Conservation (phyloP, 2,329 filamentous ascomycete genomes). For the Talaromyces sp. region DNA sequence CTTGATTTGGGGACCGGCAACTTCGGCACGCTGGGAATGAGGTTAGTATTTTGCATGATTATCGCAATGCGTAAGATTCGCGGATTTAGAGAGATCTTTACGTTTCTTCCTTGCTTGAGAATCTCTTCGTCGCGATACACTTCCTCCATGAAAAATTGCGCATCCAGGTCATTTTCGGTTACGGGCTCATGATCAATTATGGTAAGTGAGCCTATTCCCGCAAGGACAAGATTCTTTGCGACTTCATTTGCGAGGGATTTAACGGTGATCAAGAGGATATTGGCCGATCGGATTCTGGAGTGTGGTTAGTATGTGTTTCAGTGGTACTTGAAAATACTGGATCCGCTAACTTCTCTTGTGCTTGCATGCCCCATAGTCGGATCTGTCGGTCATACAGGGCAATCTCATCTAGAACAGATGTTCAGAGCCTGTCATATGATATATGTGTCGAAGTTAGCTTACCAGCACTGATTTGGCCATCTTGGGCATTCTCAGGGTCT, state of each 20-base stretch:
- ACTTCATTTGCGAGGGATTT: conserved; percentile 90
- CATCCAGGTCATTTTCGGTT: conserved; percentile 76
- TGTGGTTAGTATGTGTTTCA: conserved; percentile 6
- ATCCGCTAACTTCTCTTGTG: conserved; percentile 69
- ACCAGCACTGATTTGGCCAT: conserved; percentile 40
- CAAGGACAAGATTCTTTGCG: conserved; percentile 94
- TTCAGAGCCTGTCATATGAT: neutral
- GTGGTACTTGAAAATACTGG: neutral
- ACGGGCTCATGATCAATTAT: conserved; percentile 78
- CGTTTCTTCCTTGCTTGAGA: conserved; percentile 68
- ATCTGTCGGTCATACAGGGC: conserved; percentile 97
- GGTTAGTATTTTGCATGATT: neutral
- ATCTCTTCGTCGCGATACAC: conserved; percentile 46
- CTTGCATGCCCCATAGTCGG: conserved; percentile 92
- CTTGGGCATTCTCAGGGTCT: conserved; percentile 17
- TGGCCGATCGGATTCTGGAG: conserved; percentile 77
- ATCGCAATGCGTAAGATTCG: neutral
- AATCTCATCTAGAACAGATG: conserved; percentile 73
- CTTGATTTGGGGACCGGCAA: conserved; percentile 74
- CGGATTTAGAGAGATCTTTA: conserved; percentile 26
- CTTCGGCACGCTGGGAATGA: conserved; percentile 67
- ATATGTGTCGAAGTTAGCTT: neutral
- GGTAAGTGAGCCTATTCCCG: conserved; percentile 87
- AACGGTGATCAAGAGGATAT: conserved; percentile 85
- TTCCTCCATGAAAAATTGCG: conserved; percentile 80